Base-by-base conservation (phyloP, 1,139 yeast species). In the Protomyces pachydermus region DNA sequence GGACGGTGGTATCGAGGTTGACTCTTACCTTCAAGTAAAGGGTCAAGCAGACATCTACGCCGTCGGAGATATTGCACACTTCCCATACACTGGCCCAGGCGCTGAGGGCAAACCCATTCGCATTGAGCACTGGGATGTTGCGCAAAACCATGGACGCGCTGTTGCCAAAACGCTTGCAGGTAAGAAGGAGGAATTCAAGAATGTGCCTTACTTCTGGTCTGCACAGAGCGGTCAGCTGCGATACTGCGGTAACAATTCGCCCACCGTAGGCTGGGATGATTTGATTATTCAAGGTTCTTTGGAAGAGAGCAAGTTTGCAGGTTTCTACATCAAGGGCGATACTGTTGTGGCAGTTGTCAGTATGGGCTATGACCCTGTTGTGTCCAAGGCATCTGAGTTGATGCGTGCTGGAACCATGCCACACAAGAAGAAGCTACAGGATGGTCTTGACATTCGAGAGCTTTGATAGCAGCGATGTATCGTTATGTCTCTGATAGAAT, bases 101-200 rank as follows among this genome's bases (percentile, higher is more conserved):
- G 63, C 61, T 14, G 56, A 60, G 34, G 64, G 65, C 48, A 54
- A 50, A 28, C 61, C 28, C 25, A 64, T 60, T 54, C 61, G 67
- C 10, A 65, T 65, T 32, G 67, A 65, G 45, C 67, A 65, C 54
- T 65, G 67, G 67, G 61, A 64, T 48, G 67, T 65, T 10, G 67
- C 66, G 38, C 55, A 54, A 45, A 60, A 64, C 45, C 56, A 50
- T 20, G 66, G 65, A 34, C 66, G 66, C 42, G 65, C 60, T 18
- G 61, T 64, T 5, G 66, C 67, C 50, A 56, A 54, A 53, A 54
- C 54, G 16, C 45, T 65, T 25, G 39, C 66, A 3, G 55, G 62
- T 23, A 54, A 58, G 65, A 55, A 64, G 42, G 54, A 62, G 38
- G 28, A 65, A 4, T 65, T 64, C 56, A 56, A 56, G 23, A 55